A percentile compares a stretch with the other conserved stretches of the same genome.
Conservation (phyloP, 306 rosid species). For the Cucurbita argyrosperma region DNA sequence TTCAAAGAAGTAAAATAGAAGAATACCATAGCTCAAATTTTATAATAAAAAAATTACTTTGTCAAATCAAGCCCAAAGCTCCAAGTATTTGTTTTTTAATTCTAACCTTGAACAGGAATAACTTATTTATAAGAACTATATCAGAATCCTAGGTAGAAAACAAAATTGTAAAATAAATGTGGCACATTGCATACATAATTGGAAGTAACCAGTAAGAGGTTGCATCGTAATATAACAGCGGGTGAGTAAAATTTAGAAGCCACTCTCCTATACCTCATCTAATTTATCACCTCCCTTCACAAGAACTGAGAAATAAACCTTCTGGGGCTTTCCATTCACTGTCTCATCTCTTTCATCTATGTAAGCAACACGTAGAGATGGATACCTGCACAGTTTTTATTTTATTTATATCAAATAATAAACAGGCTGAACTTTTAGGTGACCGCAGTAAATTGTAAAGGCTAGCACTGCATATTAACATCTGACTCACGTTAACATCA, state of each 20-base stretch:
- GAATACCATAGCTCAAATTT: not conserved
- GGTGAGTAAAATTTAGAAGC: slow-evolving; percentile 1
- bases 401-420: not conserved
- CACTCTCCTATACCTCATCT: slow-evolving; percentile 61
- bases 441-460: not conserved
- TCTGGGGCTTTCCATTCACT: slow-evolving; percentile 29
- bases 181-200: not conserved
- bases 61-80: not conserved
- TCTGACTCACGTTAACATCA: slow-evolving; percentile 65
- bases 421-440: not conserved
- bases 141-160: not conserved
- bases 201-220: not conserved
- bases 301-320: slow-evolving; percentile 62
- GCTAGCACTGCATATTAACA: slow-evolving; percentile 4
- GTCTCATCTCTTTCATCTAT: slow-evolving; percentile 65
- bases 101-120: not conserved
- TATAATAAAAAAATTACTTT: not conserved
- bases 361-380: slow-evolving; percentile 87
- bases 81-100: not conserved
- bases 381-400: slow-evolving; percentile 32
- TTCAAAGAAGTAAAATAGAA: not conserved
- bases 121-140: not conserved
- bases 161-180: not conserved
- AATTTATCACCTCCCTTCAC: slow-evolving; percentile 87
- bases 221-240: not conserved